Base-by-base conservation (phyloP, 495 filamentous ascomycete genomes). In the Amphirosellinia nigrospora region DNA sequence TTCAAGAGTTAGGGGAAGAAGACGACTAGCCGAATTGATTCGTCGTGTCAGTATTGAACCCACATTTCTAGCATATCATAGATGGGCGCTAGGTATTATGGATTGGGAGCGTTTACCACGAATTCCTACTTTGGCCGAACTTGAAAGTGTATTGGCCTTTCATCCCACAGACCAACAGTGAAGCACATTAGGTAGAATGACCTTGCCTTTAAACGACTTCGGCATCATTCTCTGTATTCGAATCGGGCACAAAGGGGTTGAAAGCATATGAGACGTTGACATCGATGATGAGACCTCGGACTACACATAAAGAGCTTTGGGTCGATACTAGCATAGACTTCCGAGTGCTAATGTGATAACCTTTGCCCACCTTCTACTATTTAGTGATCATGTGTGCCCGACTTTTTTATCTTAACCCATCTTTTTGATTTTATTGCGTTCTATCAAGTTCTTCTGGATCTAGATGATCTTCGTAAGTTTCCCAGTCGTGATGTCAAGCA, bases 401-500 rank as follows among this genome's bases (percentile, higher is more conserved):
- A n/a, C n/a, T n/a, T n/a, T n/a, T n/a, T 45, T 9, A 10, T 8
- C n/a, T 48, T n/a, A 23, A 8, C 45, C n/a, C n/a, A 19, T 48
- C 45, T 21, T 48, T 1, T 23, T 21, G 45, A 48, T 10, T 8
- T 19, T 4, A 45, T 1, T 6, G 5, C 43, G n/a, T 45, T n/a
- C 43, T 15, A n/a, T n/a, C n/a, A 23, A 48, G n/a, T 4, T 52
- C 48, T 15, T 6, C 21, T 0, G 15, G 26, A 48, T 34, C 19
- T 52, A 65, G 5, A 65, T 52, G 11, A 48, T 13, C 5, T 52
- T 32, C 7, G 62, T 65, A 26, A 61, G 59, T 13, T 61, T 61
- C 4, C 59, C 59, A 19, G 59, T 61, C 1, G 59, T 61, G 9
- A 61, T 30, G 10, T 61, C 59, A 61, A 61, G 43, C 38, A 61